phyloP scores from a whole-genome alignment of 2,329 filamentous ascomycete species.

The Ilyonectria robusta region DNA sequence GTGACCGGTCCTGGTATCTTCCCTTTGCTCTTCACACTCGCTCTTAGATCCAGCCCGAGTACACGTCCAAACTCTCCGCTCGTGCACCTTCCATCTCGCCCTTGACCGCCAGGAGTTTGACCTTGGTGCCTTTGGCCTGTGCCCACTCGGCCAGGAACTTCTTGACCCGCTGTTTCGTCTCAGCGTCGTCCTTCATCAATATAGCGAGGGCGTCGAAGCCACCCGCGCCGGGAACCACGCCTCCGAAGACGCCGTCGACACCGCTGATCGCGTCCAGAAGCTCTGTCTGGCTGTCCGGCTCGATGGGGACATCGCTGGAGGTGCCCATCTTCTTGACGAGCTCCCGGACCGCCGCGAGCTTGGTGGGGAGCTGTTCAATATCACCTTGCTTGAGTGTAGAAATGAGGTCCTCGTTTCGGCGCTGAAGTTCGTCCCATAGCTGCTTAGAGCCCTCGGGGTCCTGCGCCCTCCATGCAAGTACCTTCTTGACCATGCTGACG shows the following conservation, averaged over 20 bases:
- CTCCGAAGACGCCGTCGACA: conserved; percentile 87
- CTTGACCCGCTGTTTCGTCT: conserved; percentile 72
- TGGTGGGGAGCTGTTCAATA: conserved; percentile 59
- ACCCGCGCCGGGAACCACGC: conserved; percentile 93
- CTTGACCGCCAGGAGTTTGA: conserved; percentile 77
- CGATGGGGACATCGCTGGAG: conserved; percentile 85
- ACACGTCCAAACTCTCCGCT: conserved; percentile 60
- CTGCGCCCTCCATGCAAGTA: conserved; percentile 83
- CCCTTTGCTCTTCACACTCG: background rate
- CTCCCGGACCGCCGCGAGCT: conserved; percentile 67
- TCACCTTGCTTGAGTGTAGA: conserved; percentile 69
- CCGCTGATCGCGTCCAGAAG: conserved; percentile 82
- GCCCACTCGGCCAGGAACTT: conserved; percentile 78
- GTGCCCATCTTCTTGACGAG: conserved; percentile 84
- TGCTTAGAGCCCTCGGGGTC: conserved; percentile 74
- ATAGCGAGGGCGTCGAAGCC: conserved; percentile 92
- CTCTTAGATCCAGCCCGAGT: conserved; percentile 60
- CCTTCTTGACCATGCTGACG: conserved; percentile 94
- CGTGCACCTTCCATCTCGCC: conserved; percentile 80
- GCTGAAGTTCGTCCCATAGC: conserved; percentile 84
- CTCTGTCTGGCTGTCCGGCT: conserved; percentile 87
- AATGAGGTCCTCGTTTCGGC: conserved; percentile 80
- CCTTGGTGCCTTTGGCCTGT: conserved; percentile 69
- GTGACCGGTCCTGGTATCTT: background rate
- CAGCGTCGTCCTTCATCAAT: conserved; percentile 80